These are phyloP conservation scores for Noccaea caerulescens DNA, from an alignment of 345 rosid species.

Conservation along the genomic window DNA sequence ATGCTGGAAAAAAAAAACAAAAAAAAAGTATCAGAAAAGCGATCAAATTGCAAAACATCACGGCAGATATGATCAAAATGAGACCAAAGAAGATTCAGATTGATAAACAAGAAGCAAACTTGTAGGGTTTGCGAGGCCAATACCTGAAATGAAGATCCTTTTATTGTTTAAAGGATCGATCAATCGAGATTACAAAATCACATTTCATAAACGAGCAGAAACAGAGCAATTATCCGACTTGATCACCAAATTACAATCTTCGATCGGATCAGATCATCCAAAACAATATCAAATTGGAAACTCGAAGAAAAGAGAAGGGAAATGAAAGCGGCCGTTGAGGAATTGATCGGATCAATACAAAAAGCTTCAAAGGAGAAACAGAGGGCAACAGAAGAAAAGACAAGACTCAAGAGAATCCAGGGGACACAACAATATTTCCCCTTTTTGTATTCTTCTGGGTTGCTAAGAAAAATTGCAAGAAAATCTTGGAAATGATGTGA, in stretches of 20 bases:
- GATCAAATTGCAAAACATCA: background rate
- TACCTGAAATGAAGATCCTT: constrained; percentile 40
- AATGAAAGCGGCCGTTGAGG: background rate
- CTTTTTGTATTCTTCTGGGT: background rate
- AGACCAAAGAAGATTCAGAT: background rate
- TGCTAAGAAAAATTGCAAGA: constrained; percentile 9
- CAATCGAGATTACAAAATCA: constrained; percentile 10
- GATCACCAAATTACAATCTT: background rate
- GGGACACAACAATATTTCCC: too few species aligned
- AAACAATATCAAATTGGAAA: constrained; percentile 26
- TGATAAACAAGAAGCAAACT: background rate
- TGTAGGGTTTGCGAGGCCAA: background rate
- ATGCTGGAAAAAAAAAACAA: background rate
- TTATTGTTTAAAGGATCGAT: background rate
- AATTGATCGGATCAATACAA: background rate
- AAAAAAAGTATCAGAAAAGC: background rate
- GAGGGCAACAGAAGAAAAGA: too few species aligned
- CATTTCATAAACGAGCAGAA: constrained; percentile 2
- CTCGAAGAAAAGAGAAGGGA: background rate
- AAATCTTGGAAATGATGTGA: constrained; percentile 13
- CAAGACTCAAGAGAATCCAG: too few species aligned
- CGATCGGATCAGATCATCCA: background rate
- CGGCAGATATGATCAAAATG: too few species aligned
- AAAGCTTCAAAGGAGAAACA: background rate
- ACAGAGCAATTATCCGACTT: constrained; percentile 24